Evolutionary conservation across 345 rosid genomes (phyloP), one percentile per base, ranked within the genome.

Genomic region (Limnanthes douglasii): DNA sequence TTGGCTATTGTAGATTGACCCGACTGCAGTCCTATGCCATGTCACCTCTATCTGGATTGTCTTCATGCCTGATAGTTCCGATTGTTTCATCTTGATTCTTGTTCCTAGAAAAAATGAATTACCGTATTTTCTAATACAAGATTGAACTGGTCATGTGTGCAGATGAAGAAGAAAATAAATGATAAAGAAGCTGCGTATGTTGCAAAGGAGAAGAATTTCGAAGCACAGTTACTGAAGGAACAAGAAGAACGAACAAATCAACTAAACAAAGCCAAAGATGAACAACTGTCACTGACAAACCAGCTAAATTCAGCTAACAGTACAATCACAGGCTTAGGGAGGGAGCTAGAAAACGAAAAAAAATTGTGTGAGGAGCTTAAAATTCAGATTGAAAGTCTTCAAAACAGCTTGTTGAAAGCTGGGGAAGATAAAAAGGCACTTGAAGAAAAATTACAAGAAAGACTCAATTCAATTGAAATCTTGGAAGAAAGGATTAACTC

Each of bases 261-360:
- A 40, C 53, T 60, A 15, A 61, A 70, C 27, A 69, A 53, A 42
- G 75, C 67, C 22, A 65, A 64, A 59, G 92, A 72, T 37, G 95
- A 79, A 18, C 61, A 69, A 29, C 57, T 51, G 43, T 54, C 64
- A 51, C 37, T 84, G 21, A 19, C 48, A 47, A 60, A 56, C 48
- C 77, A 67, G 67, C 53, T 90, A 25, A 72, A 46, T 43, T 62
- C 72, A 23, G 95, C 95, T 3, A 75, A 77, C 44, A 54, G 46
- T 28, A 51, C 69, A 24, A 66, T 77, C 51, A 18, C 65, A 31
- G 75, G 59, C 21, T 57, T 84, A 45, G 98, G 77, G 31, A 62
- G 50, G 50, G 95, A 83, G 70, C 72, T 84, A 25, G 65, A 56
- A 56, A 60, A 73, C 14, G 78, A 84, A 48, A 83, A 70, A 62